Conservation (phyloP, 495 filamentous ascomycete species). For the Cercophora scortea region DNA sequence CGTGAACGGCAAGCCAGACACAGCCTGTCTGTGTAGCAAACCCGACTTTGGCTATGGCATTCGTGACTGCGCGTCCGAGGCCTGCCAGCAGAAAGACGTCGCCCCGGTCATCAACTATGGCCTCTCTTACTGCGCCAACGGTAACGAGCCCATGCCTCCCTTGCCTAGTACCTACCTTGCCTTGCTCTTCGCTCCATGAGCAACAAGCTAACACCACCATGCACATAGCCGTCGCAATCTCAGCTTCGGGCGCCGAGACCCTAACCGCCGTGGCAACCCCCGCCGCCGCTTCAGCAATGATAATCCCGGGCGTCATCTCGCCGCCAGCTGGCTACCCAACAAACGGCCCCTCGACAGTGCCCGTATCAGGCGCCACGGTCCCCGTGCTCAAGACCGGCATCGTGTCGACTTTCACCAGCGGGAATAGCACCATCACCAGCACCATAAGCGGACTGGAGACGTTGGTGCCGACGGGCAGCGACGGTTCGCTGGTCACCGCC, state of each 20-base stretch:
- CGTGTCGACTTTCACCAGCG: conserved; percentile 1
- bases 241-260: background rate
- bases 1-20: conserved; percentile 2
- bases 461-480: background rate
- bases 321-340: background rate
- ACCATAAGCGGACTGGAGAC: background rate
- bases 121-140: background rate
- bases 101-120: background rate
- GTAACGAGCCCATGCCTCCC: background rate
- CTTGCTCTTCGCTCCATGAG: no score
- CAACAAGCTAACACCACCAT: no score
- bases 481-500: no score
- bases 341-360: background rate
- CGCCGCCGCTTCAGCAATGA: background rate
- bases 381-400: background rate
- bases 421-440: background rate
- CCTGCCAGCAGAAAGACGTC: conserved; percentile 2
- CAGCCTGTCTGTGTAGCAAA: conserved; percentile 9
- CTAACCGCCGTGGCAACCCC: background rate
- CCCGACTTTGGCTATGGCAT: conserved; percentile 10
- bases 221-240: no score
- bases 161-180: no score
- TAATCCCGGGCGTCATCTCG: background rate
- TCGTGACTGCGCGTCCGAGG: conserved; percentile 6
- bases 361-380: background rate